Evolutionary conservation across 2,329 filamentous ascomycete genomes (phyloP).

Genomic region (Malbranchea zuffiana): DNA sequence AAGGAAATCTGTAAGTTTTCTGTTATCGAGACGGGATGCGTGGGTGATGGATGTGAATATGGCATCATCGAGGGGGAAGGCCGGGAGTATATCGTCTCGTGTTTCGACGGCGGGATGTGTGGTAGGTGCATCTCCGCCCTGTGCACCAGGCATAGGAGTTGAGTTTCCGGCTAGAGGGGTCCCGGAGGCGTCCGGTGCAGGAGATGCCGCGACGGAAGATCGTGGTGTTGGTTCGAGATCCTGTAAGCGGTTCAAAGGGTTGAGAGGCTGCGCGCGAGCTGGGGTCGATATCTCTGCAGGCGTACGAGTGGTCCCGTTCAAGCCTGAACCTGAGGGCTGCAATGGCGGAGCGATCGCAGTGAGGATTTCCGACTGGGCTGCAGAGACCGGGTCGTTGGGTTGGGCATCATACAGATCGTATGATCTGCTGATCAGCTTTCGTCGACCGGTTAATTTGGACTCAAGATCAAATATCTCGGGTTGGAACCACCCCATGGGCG

Average conservation of each 20-base stretch:
- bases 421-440: conserved; percentile 73
- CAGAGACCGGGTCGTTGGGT: conserved; percentile 79
- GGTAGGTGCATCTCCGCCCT: conserved; percentile 2
- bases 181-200: conserved; percentile 61
- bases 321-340: conserved; percentile 17
- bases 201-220: conserved; percentile 78
- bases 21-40: conserved; percentile 78
- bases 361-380: conserved; percentile 63
- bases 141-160: conserved; percentile 30
- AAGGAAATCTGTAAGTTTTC: conserved; percentile 81
- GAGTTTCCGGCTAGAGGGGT: conserved; percentile 48
- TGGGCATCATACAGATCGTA: conserved; percentile 90
- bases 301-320: conserved; percentile 26
- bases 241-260: conserved; percentile 56
- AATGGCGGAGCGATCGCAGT: conserved; percentile 38
- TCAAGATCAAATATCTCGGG: conserved; percentile 76
- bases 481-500: conserved; percentile 84
- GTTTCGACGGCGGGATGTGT: conserved; percentile 41
- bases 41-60: conserved; percentile 84
- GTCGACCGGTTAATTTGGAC: conserved; percentile 65
- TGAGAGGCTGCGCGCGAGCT: conserved; percentile 51
- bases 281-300: conserved; percentile 32
- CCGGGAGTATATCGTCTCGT: conserved; percentile 68
- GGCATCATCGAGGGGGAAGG: conserved; percentile 75
- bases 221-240: conserved; percentile 66